Conservation (phyloP, 139 green algal species). For the Micromonas commoda region DNA sequence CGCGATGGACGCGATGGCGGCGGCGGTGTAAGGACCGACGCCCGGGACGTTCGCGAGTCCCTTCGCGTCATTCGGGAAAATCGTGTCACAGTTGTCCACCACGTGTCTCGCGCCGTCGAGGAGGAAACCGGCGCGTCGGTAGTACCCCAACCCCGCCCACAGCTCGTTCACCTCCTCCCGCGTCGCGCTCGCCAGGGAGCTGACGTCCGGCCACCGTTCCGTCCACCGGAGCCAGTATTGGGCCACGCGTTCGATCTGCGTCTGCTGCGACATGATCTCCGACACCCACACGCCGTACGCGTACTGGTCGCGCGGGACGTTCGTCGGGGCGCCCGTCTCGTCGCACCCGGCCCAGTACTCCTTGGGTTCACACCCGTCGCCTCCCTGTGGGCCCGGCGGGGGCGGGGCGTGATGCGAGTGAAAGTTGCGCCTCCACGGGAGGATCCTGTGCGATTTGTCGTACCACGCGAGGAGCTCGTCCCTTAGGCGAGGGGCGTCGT, state of each 20-base stretch:
- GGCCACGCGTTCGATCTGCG: slow-evolving; percentile 63
- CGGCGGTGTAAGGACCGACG: slow-evolving; percentile 80
- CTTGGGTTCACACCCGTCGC: too few relatives aligned
- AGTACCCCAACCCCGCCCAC: slow-evolving; percentile 95
- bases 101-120: slow-evolving; percentile 81
- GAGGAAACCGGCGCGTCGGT: slow-evolving; percentile 83
- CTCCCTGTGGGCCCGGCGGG: too few relatives aligned
- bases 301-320: slow-evolving; percentile 44
- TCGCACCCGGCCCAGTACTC: not conserved
- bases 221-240: slow-evolving; percentile 73
- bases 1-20: slow-evolving; percentile 82
- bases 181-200: slow-evolving; percentile 59
- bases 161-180: slow-evolving; percentile 81
- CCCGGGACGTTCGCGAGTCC: slow-evolving; percentile 72
- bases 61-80: slow-evolving; percentile 58
- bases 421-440: slow-evolving; percentile 70
- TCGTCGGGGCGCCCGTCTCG: not conserved
- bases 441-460: slow-evolving; percentile 66
- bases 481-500: not conserved
- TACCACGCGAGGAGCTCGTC: slow-evolving; percentile 77
- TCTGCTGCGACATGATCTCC: slow-evolving; percentile 97
- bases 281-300: slow-evolving; percentile 75
- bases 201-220: slow-evolving; percentile 72
- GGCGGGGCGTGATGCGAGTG: not conserved
- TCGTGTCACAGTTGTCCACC: slow-evolving; percentile 49